Evolutionary conservation across 2,329 filamentous ascomycete species (phyloP).

Genomic region (Cylindrodendrum hubeiense): DNA sequence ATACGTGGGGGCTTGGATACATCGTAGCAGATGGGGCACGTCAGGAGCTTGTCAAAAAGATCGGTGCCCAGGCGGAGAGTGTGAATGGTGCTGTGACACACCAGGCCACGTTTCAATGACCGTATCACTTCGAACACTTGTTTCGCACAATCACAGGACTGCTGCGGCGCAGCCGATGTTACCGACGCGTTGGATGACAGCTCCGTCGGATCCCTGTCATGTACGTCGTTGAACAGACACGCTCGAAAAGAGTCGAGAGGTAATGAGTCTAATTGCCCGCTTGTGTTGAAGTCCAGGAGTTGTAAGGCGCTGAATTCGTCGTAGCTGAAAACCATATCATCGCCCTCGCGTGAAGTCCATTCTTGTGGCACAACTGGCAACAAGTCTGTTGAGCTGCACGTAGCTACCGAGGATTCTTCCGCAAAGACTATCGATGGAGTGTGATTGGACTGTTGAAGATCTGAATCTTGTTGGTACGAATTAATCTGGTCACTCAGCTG

Average conservation of each 20-base stretch:
- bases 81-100: slow-evolving; percentile 12
- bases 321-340: background rate
- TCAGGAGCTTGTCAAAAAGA: slow-evolving; percentile 38
- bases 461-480: background rate
- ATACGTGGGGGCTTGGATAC: slow-evolving; percentile 44
- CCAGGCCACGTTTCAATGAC: background rate
- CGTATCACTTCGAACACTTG: slow-evolving; percentile 17
- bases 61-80: slow-evolving; percentile 8
- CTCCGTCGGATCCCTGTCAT: background rate
- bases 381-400: slow-evolving; percentile 1
- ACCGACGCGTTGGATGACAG: slow-evolving; percentile 2
- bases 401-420: slow-evolving; percentile 4
- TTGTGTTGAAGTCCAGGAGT: slow-evolving; percentile 27
- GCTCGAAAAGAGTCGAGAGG: slow-evolving; percentile 33
- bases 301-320: slow-evolving; percentile 31
- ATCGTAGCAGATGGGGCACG: slow-evolving; percentile 45
- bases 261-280: slow-evolving; percentile 7
- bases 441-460: background rate
- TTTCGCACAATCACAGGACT: slow-evolving; percentile 13
- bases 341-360: slow-evolving; percentile 5
- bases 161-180: background rate
- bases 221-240: slow-evolving; percentile 13
- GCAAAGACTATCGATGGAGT: background rate
- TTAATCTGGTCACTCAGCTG: background rate
- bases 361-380: slow-evolving; percentile 9